Evolutionary conservation across 2,329 filamentous ascomycete species (phyloP).

Genomic region (Pseudodiploospora longispora): DNA sequence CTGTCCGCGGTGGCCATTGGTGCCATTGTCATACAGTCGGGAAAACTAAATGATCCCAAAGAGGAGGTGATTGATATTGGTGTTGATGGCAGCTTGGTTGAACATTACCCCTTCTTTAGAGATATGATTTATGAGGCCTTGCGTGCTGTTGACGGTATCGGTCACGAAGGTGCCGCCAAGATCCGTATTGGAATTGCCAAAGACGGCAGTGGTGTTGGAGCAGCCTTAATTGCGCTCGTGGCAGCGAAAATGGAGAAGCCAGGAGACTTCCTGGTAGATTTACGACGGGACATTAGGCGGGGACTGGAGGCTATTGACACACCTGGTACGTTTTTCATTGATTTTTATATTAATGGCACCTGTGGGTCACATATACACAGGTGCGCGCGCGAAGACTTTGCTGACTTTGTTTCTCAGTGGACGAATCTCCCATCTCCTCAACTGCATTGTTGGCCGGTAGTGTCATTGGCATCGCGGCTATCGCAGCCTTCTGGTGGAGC

Average conservation of each 20-base stretch:
- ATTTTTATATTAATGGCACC: constrained; percentile 8
- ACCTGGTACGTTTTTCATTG: constrained; percentile 19
- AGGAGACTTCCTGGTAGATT: constrained; percentile 32
- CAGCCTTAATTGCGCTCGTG: constrained; percentile 86
- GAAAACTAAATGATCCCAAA: constrained; percentile 53
- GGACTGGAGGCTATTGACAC: constrained; percentile 22
- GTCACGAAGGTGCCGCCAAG: constrained; percentile 68
- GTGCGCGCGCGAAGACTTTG: no score
- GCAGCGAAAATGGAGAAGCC: constrained; percentile 60
- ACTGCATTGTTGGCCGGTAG: constrained; percentile 26
- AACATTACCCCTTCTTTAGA: constrained; percentile 92
- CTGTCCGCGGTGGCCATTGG: constrained; percentile 82
- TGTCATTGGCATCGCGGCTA: constrained; percentile 27
- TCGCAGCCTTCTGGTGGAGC: constrained; percentile 30
- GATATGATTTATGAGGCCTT: constrained; percentile 81
- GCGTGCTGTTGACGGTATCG: constrained; percentile 67
- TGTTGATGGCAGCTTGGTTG: constrained; percentile 88
- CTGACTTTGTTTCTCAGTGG: constrained; percentile 12
- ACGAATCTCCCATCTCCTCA: constrained; percentile 22
- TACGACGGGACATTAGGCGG: constrained; percentile 32
- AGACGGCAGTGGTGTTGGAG: constrained; percentile 78
- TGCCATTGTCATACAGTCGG: constrained; percentile 74
- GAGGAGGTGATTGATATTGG: constrained; percentile 79
- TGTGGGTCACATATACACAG: no score
- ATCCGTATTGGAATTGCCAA: constrained; percentile 94